Conservation (phyloP, 1,139 yeast genomes). For the Scheffersomyces quercinus region DNA sequence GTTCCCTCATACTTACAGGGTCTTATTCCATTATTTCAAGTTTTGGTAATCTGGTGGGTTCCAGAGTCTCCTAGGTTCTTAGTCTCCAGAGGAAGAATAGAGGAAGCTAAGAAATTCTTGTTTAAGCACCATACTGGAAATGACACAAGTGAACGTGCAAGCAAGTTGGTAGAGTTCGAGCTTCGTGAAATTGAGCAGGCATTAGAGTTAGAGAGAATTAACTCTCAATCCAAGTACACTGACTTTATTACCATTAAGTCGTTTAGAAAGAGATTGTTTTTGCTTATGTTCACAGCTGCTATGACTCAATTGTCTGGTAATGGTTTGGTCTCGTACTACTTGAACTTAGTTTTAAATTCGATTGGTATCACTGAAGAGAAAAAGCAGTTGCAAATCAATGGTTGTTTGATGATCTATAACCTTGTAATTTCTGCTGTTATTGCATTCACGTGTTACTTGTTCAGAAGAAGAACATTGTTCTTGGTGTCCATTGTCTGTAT, state of each 20-base stretch:
- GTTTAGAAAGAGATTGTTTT: constrained; percentile 48
- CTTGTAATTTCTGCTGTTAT: constrained; percentile 35
- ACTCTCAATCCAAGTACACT: constrained; percentile 25
- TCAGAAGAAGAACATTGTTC: constrained; percentile 50
- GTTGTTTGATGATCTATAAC: constrained; percentile 43
- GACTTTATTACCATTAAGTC: constrained; percentile 36
- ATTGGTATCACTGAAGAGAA: constrained; percentile 49
- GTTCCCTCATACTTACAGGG: constrained; percentile 51
- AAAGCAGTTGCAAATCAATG: constrained; percentile 49
- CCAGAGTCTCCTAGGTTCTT: constrained; percentile 53
- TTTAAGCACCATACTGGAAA: constrained; percentile 43
- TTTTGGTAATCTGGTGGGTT: constrained; percentile 30
- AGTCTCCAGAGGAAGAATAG: constrained; percentile 35
- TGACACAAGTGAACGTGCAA: constrained; percentile 28
- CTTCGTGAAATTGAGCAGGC: constrained; percentile 45
- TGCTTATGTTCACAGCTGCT: constrained; percentile 31
- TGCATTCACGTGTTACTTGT: constrained; percentile 28
- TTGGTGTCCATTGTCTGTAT: constrained; percentile 34
- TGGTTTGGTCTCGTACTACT: constrained; percentile 53
- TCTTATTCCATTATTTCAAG: constrained; percentile 27
- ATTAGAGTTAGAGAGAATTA: constrained; percentile 33
- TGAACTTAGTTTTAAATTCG: constrained; percentile 46
- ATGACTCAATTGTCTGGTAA: constrained; percentile 54
- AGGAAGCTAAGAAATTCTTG: constrained; percentile 34
- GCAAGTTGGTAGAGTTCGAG: constrained; percentile 43